Conservation (phyloP, 768 basidiomycete genomes). For the Fibroporia radiculosa region DNA sequence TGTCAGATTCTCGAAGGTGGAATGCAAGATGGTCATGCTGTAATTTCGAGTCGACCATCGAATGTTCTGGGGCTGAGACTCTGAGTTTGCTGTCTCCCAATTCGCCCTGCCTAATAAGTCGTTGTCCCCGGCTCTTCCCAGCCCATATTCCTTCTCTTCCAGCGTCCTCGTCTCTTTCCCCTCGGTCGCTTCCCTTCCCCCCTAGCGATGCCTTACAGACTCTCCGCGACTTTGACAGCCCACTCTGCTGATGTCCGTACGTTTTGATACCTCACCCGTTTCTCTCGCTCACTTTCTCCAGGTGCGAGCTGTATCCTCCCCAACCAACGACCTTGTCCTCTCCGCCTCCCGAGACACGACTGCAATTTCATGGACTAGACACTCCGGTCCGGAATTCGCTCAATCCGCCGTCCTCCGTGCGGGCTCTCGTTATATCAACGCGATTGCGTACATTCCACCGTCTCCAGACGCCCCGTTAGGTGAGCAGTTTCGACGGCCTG, state of each 20-base stretch:
- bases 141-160: background rate
- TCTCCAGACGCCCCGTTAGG: conserved; percentile 63
- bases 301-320: conserved; percentile 80
- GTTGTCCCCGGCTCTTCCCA: background rate
- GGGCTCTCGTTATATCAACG: conserved; percentile 72
- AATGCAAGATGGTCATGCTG: background rate
- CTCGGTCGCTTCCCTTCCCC: background rate
- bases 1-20: too few relatives aligned
- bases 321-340: conserved; percentile 69
- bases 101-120: conserved; percentile 4
- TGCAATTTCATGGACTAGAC: conserved; percentile 76
- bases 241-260: conserved; percentile 70
- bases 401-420: conserved; percentile 49
- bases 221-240: conserved; percentile 62
- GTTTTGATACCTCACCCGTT: conserved; percentile 3
- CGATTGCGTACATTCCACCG: conserved; percentile 73
- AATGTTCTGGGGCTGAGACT: background rate
- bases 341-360: conserved; percentile 91
- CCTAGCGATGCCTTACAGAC: conserved; percentile 56
- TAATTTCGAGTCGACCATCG: background rate
- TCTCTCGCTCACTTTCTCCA: conserved; percentile 27
- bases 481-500: conserved; percentile 32
- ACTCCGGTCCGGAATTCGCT: conserved; percentile 42
- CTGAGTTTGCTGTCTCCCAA: conserved; percentile 12
- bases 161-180: background rate